phyloP scores from a whole-genome alignment of 2,329 filamentous ascomycete genomes.

The Xylaria sp. region DNA sequence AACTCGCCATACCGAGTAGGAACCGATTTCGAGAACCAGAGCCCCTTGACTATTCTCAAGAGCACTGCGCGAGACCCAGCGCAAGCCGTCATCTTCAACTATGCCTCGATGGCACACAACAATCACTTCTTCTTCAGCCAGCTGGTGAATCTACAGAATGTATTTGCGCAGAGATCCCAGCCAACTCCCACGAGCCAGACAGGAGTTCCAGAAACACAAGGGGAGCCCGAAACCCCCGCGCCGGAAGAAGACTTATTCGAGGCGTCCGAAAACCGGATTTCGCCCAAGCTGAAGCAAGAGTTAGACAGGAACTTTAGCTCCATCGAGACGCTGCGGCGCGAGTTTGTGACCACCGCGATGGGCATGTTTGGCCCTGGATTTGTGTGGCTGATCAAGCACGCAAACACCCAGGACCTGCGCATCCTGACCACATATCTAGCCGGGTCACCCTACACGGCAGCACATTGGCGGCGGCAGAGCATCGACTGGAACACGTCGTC shows the following conservation, averaged over 20 bases:
- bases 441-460: constrained; percentile 85
- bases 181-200: constrained; percentile 1
- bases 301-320: constrained; percentile 81
- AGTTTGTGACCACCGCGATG: constrained; percentile 82
- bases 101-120: constrained; percentile 96
- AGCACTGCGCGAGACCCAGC: constrained; percentile 81
- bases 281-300: constrained; percentile 63
- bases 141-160: constrained; percentile 49
- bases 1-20: constrained; percentile 55
- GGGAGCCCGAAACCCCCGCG: constrained; percentile 27
- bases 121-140: constrained; percentile 82
- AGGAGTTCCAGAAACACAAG: neutral
- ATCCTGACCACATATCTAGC: constrained; percentile 91
- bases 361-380: constrained; percentile 98
- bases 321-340: constrained; percentile 80
- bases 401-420: constrained; percentile 60
- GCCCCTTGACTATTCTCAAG: constrained; percentile 75
- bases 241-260: constrained; percentile 29
- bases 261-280: constrained; percentile 57
- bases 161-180: constrained; percentile 19
- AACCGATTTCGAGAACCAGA: constrained; percentile 69
- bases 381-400: constrained; percentile 85
- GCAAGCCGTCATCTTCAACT: constrained; percentile 87
- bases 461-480: constrained; percentile 78
- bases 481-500: constrained; percentile 75